phyloP scores from a whole-genome alignment of 2,329 filamentous ascomycete genomes.

The Pestalotiopsis fici region DNA sequence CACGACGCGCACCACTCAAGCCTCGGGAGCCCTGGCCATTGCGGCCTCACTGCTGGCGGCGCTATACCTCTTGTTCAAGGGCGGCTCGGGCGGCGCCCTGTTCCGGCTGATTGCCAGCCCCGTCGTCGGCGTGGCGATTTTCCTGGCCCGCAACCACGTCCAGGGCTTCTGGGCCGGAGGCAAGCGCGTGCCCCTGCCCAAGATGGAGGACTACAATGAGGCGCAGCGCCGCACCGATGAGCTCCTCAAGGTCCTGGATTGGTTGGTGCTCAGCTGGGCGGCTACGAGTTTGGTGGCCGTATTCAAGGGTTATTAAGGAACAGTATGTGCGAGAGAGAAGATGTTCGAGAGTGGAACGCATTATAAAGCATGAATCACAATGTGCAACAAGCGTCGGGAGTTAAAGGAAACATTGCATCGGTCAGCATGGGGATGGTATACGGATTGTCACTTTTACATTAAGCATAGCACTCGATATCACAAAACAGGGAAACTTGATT shows the following conservation, averaged over 20 bases:
- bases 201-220: slow-evolving; percentile 27
- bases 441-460: not conserved
- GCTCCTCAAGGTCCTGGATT: slow-evolving; percentile 20
- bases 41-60: slow-evolving; percentile 18
- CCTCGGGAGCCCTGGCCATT: slow-evolving; percentile 38
- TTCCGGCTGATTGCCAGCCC: slow-evolving; percentile 17
- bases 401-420: not conserved
- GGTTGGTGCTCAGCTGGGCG: slow-evolving; percentile 21
- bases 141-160: slow-evolving; percentile 19
- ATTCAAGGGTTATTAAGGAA: slow-evolving; percentile 19
- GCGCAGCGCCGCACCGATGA: slow-evolving; percentile 21
- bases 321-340: too few relatives aligned
- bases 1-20: slow-evolving; percentile 45
- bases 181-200: slow-evolving; percentile 21
- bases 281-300: slow-evolving; percentile 19
- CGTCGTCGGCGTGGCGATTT: slow-evolving; percentile 14
- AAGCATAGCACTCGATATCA: not conserved
- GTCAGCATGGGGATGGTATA: not conserved
- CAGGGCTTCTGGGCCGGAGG: slow-evolving; percentile 21
- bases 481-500: too few relatives aligned
- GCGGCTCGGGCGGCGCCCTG: slow-evolving; percentile 14
- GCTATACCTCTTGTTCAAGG: slow-evolving; percentile 15
- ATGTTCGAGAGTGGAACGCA: not conserved
- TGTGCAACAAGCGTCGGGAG: not conserved
- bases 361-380: not conserved